Conservation (phyloP, 352 stramenopile genomes). For the Phytopythium cucurbitacearum region DNA sequence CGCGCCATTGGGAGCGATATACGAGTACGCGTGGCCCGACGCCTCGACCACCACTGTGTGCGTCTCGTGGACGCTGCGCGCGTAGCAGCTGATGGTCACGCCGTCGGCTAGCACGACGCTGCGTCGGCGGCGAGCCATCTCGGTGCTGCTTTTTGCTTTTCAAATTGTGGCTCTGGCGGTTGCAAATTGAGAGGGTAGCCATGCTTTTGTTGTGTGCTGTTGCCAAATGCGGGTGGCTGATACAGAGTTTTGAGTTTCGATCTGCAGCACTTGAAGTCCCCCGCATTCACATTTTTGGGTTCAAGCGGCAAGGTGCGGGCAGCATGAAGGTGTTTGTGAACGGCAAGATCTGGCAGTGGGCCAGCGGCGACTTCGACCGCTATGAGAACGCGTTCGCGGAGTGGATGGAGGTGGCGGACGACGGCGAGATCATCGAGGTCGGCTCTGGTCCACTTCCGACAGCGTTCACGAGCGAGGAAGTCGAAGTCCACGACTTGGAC, state of each 20-base stretch:
- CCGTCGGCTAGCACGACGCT: conserved; percentile 54
- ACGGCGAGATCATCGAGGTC: conserved; percentile 33
- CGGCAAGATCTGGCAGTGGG: conserved; percentile 72
- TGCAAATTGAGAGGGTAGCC: too few species aligned
- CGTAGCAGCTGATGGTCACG: conserved; percentile 42
- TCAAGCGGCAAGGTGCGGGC: neutral
- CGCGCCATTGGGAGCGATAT: conserved; percentile 39
- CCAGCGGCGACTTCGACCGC: conserved; percentile 2
- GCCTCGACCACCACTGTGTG: conserved; percentile 59
- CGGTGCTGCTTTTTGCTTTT: neutral
- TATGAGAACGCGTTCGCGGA: conserved; percentile 20
- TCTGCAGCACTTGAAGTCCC: too few species aligned
- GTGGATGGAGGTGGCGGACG: conserved; percentile 61
- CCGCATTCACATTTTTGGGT: too few species aligned
- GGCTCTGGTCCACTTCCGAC: conserved; percentile 16
- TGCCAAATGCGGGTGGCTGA: too few species aligned
- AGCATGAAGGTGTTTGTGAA: conserved; percentile 51
- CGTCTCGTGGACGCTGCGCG: conserved; percentile 37
- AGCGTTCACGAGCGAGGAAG: neutral
- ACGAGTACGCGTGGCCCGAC: conserved; percentile 55
- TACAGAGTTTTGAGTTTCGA: too few species aligned
- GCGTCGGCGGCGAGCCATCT: conserved; percentile 13
- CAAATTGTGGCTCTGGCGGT: neutral
- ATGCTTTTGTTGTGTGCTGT: too few species aligned
- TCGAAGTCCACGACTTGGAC: conserved; percentile 38